Conservation (phyloP, 768 basidiomycete species). For the Suillus discolor region DNA sequence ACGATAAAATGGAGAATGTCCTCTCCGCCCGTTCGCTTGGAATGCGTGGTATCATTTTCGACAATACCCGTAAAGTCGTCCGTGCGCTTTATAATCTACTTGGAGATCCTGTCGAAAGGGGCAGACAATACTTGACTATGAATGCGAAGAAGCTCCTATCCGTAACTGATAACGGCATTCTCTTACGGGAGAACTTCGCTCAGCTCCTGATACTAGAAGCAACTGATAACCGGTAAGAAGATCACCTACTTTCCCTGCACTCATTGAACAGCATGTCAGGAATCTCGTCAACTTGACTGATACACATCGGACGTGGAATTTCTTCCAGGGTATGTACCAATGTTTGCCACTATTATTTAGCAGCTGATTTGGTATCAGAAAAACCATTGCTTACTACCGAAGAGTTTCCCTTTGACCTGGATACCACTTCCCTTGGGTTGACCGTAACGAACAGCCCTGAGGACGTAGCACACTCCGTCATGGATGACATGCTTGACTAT, state of each 20-base stretch:
- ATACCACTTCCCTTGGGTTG: conserved; percentile 58
- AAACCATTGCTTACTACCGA: conserved; percentile 47
- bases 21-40: conserved; percentile 59
- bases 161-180: conserved; percentile 43
- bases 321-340: conserved; percentile 46
- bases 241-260: conserved; percentile 4
- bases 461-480: conserved; percentile 41
- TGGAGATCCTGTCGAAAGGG: conserved; percentile 49
- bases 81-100: conserved; percentile 50
- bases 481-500: conserved; percentile 61
- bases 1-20: conserved; percentile 63
- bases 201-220: conserved; percentile 60
- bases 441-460: conserved; percentile 40
- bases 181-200: conserved; percentile 55
- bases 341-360: not conserved
- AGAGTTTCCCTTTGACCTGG: conserved; percentile 55
- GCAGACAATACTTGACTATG: conserved; percentile 39
- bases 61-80: conserved; percentile 41
- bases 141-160: conserved; percentile 47
- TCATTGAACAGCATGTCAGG: conserved; percentile 27
- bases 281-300: conserved; percentile 44
- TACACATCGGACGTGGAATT: conserved; percentile 52
- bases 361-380: conserved; percentile 23
- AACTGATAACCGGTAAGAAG: conserved; percentile 44
- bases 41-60: conserved; percentile 55